phyloP scores from a whole-genome alignment of 2,329 filamentous ascomycete species.

The Curvularia sp. region DNA sequence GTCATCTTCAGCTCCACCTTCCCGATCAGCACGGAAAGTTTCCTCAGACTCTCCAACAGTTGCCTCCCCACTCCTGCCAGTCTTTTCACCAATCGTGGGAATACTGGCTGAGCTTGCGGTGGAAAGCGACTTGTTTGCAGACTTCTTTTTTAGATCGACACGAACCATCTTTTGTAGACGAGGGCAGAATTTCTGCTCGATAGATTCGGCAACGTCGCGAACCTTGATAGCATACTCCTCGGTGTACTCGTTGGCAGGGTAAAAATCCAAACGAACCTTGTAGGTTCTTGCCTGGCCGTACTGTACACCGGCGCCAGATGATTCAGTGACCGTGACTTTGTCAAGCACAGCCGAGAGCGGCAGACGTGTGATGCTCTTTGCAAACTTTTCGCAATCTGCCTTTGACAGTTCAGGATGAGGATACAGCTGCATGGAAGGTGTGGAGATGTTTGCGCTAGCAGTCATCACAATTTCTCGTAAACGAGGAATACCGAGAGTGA shows the following conservation, averaged over 20 bases:
- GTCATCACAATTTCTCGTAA: conserved; percentile 99
- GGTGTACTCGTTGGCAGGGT: conserved; percentile 81
- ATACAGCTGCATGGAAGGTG: conserved; percentile 85
- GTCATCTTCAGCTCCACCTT: conserved; percentile 69
- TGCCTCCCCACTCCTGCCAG: conserved; percentile 63
- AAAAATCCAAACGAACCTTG: conserved; percentile 81
- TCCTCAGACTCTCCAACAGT: conserved; percentile 49
- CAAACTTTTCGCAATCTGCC: conserved; percentile 76
- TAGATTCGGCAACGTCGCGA: conserved; percentile 75
- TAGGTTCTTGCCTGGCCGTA: conserved; percentile 81
- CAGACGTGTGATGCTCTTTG: conserved; percentile 88
- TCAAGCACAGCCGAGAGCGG: conserved; percentile 85
- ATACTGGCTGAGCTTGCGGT: conserved; percentile 66
- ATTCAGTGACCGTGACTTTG: conserved; percentile 79
- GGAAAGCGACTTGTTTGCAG: conserved; percentile 63
- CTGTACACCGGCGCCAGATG: conserved; percentile 72
- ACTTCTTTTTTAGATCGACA: conserved; percentile 81
- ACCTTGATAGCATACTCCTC: conserved; percentile 83
- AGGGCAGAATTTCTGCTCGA: conserved; percentile 82
- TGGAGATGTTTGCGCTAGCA: conserved; percentile 85
- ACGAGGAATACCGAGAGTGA: conserved; percentile 96
- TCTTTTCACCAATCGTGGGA: conserved; percentile 74
- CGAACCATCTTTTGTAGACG: conserved; percentile 73
- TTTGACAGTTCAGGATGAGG: conserved; percentile 74
- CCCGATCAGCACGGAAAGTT: conserved; percentile 42